Conservation (phyloP, 2,329 filamentous ascomycete species). For the Sporothrix variecibatus region DNA sequence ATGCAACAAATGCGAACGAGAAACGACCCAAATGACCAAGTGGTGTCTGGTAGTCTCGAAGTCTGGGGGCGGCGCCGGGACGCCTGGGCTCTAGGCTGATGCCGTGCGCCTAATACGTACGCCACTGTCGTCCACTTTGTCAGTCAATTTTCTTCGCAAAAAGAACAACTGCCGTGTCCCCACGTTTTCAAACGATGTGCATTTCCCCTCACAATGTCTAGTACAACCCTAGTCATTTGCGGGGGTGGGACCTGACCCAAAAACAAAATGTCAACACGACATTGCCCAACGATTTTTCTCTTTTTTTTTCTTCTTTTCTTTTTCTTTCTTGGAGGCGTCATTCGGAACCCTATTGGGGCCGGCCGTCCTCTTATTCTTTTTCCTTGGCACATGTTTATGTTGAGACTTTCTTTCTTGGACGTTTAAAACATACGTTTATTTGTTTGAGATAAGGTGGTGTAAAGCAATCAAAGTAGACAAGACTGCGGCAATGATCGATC, state of each 20-base stretch:
- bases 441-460: neutral
- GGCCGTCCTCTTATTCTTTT: neutral
- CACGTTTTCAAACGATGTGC: neutral
- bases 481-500: neutral
- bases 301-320: neutral
- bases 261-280: neutral
- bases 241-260: neutral
- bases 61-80: neutral
- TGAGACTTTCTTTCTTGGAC: neutral
- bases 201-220: neutral
- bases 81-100: slow-evolving; percentile 2
- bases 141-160: neutral
- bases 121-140: neutral
- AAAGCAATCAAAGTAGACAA: neutral
- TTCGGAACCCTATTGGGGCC: neutral
- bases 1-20: neutral
- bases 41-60: neutral
- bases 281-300: neutral
- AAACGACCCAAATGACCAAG: neutral
- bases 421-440: neutral
- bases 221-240: neutral
- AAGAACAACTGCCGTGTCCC: slow-evolving; percentile 5
- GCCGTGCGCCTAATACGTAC: neutral
- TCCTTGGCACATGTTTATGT: slow-evolving; percentile 4
- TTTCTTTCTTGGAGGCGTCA: neutral